Evolutionary conservation across 805 yeast genomes (phyloP), one percentile per base, ranked within the genome.

Genomic region (Metschnikowia dekortorum): DNA sequence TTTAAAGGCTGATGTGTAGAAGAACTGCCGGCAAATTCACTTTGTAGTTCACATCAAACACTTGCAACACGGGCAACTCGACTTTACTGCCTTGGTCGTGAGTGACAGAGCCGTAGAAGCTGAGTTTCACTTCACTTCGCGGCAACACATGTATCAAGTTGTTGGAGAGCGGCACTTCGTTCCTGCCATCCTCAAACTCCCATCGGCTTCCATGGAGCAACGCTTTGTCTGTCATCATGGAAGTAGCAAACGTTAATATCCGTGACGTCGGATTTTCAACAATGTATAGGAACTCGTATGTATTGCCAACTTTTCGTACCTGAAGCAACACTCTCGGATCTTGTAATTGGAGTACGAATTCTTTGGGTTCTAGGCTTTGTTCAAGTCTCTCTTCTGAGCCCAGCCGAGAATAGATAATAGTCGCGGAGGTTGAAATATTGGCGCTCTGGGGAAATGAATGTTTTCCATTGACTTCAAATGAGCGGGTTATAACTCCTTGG

Each of bases 221-320:
- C 1, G 59, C 59, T 10, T 39, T 30, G n/a, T 52, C 58, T 2
- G 53, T 48, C 32, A 37, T 37, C 46, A 57, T 44, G 6, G 48
- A 32, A 1, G 82, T 71, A 10, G 83, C 67, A 56, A 86, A 89
- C 9, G 82, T 81, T 55, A 89, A 81, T 2, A 84, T 76, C 40
- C 85, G 72, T 2, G 85, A 74, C 0, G 95, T 85, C 11, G 95
- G 90, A 60, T 88, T 88, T 61, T 88, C 96, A 44, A 88, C 60
- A 46, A 75, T 72, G 61, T 80, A 87, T 11, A 61, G 69, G 40
- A 81, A 62, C 39, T 61, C 64, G 13, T 71, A 56, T 6, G 22
- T 41, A 13, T 39, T 44, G 2, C 43, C 52, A 1, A 53, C 56
- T 11, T 37, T 34, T 8, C 52, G 55, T 3, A 72, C 61, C n/a